Percentiles rank a stretch among this genome's conserved stretches.
Conservation (phyloP, 345 rosid species). For the Xanthoceras sorbifolium region DNA sequence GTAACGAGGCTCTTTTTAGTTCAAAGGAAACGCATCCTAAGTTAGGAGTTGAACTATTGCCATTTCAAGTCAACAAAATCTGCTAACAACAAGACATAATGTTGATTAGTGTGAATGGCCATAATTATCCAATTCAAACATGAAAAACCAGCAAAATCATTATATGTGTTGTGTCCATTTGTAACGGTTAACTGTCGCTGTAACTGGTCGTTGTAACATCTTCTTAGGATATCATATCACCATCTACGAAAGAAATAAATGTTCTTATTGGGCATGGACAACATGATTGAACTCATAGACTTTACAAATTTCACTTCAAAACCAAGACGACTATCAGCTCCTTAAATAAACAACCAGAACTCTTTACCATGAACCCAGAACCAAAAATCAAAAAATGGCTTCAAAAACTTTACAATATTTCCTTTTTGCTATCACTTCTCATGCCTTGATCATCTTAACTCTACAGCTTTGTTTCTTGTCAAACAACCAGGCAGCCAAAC, state of each 20-base stretch:
- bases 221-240: conserved; percentile 12
- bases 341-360: conserved; percentile 30
- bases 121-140: conserved; percentile 1
- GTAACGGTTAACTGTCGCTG: conserved; percentile 49
- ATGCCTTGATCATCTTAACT: conserved; percentile 32
- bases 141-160: conserved; percentile 2
- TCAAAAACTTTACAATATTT: too few species aligned
- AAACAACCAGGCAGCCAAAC: conserved; percentile 46
- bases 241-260: conserved; percentile 28
- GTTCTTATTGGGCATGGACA: conserved; percentile 21
- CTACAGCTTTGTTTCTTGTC: conserved; percentile 30
- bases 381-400: conserved; percentile 44
- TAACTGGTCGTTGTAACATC: conserved; percentile 36
- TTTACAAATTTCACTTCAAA: conserved; percentile 8
- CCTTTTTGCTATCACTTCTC: conserved; percentile 22
- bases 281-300: conserved; percentile 49
- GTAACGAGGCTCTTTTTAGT: too few species aligned
- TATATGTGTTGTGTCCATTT: conserved; percentile 11
- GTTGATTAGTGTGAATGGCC: conserved; percentile 1
- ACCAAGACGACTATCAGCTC: conserved; percentile 14
- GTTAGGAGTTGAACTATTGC: not conserved
- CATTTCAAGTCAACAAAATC: not conserved
- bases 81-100: conserved; percentile 4
- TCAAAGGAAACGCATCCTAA: too few species aligned
- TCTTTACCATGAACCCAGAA: conserved; percentile 20